Percentiles rank a stretch among this genome's conserved stretches.
phyloP scores from a whole-genome alignment of 208 protist genomes.

The Entamoeba dispar region DNA sequence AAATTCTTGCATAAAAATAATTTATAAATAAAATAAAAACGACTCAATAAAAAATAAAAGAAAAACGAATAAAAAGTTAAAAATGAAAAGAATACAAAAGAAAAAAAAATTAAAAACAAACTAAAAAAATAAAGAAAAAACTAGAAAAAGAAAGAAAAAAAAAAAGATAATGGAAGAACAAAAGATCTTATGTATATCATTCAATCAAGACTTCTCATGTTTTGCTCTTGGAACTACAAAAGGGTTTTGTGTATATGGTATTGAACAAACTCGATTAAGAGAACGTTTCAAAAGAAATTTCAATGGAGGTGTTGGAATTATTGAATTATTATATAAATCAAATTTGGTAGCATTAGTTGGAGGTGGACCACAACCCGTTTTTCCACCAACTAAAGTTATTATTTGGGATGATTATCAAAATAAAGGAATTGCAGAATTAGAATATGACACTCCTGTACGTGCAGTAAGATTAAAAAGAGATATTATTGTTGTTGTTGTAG shows the following conservation, averaged over 20 bases:
- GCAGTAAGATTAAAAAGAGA: not conserved
- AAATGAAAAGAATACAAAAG: too few relatives aligned
- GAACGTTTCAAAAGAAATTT: not conserved
- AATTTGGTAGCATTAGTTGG: not conserved
- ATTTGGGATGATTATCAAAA: constrained; percentile 1
- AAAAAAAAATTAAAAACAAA: too few relatives aligned
- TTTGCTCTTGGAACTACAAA: not conserved
- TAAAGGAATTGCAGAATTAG: not conserved
- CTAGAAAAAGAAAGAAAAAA: too few relatives aligned
- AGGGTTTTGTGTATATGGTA: not conserved
- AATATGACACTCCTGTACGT: not conserved
- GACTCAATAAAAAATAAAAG: too few relatives aligned
- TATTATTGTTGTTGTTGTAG: not conserved
- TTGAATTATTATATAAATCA: not conserved
- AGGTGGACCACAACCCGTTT: not conserved
- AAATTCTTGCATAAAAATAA: too few relatives aligned
- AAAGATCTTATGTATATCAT: not conserved
- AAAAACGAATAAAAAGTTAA: too few relatives aligned
- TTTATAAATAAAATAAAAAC: too few relatives aligned
- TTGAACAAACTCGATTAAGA: not conserved
- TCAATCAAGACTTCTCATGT: not conserved
- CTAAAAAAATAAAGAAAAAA: too few relatives aligned
- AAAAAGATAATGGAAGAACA: not conserved
- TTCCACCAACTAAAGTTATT: not conserved
- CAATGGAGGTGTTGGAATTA: not conserved